Evolutionary conservation across 1,284 basidiomycete genomes (phyloP).

Genomic region (Fomitiporia mediterranea): DNA sequence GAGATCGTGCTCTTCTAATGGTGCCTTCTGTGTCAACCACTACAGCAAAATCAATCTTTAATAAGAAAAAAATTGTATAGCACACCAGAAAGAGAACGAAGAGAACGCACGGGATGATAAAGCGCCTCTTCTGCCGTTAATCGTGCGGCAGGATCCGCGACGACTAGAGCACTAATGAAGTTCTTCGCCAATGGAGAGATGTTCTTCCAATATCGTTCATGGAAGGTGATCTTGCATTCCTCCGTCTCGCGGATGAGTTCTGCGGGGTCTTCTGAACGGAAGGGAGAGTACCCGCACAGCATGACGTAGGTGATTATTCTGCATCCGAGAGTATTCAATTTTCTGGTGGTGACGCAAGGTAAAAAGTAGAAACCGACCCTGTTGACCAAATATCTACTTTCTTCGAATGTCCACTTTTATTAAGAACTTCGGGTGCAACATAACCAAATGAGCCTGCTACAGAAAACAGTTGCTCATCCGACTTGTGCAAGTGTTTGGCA

Average conservation of each 20-base stretch:
- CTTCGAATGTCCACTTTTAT: slow-evolving; percentile 81
- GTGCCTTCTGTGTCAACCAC: slow-evolving; percentile 65
- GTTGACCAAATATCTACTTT: slow-evolving; percentile 93
- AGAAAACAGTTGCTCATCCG: slow-evolving; percentile 75
- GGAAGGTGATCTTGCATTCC: slow-evolving; percentile 82
- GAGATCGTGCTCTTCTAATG: slow-evolving; percentile 63
- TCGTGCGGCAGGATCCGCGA: slow-evolving; percentile 48
- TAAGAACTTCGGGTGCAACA: slow-evolving; percentile 90
- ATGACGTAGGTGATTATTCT: slow-evolving; percentile 93
- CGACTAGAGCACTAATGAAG: slow-evolving; percentile 42
- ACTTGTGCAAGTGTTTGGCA: slow-evolving; percentile 78
- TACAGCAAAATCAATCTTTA: slow-evolving; percentile 25
- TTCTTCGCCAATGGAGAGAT: slow-evolving; percentile 76
- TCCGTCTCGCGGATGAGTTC: slow-evolving; percentile 81
- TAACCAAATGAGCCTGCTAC: slow-evolving; percentile 93
- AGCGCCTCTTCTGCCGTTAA: slow-evolving; percentile 50
- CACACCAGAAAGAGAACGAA: slow-evolving; percentile 10
- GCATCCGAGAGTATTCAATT: neutral
- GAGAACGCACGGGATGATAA: slow-evolving; percentile 39
- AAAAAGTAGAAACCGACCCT: slow-evolving; percentile 53
- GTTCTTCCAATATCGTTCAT: slow-evolving; percentile 92
- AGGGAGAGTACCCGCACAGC: slow-evolving; percentile 91
- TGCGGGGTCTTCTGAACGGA: slow-evolving; percentile 78
- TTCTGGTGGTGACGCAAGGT: neutral
- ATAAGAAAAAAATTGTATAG: too few relatives aligned